Conservation (phyloP, 768 basidiomycete genomes). For the Termitomyces sp. region DNA sequence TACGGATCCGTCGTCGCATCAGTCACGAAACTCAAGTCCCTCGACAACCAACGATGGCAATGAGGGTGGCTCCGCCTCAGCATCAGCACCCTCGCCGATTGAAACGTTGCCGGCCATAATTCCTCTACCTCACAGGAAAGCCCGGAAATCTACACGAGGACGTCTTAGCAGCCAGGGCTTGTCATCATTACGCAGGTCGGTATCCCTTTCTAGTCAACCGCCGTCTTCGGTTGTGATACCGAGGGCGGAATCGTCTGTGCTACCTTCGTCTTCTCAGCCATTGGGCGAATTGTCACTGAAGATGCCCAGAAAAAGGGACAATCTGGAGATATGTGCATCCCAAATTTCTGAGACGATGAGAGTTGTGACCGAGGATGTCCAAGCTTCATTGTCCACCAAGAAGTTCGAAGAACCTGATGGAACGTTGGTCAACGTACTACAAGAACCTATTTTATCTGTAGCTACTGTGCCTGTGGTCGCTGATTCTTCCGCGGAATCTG, state of each 20-base stretch:
- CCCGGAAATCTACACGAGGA: conserved; percentile 6
- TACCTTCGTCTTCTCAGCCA: background rate
- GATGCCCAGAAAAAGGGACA: background rate
- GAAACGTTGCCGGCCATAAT: background rate
- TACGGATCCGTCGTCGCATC: background rate
- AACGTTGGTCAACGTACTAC: background rate
- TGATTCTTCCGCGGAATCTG: background rate
- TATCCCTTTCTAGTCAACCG: background rate
- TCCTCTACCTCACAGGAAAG: conserved; percentile 5
- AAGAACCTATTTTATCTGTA: background rate
- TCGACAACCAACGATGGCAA: background rate
- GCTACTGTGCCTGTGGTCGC: background rate
- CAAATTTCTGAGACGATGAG: background rate
- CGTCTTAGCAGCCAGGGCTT: background rate
- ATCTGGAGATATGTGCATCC: background rate
- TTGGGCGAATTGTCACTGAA: background rate
- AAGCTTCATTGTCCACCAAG: no score
- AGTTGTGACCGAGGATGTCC: background rate
- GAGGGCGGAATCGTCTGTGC: background rate
- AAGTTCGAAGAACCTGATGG: background rate
- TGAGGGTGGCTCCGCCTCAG: background rate
- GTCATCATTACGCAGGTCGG: background rate
- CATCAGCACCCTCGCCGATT: background rate
- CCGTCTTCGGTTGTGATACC: background rate
- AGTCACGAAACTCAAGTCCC: background rate